Base-by-base conservation (phyloP, 2,329 filamentous ascomycete genomes). In the Alternaria novae-zelandiae region DNA sequence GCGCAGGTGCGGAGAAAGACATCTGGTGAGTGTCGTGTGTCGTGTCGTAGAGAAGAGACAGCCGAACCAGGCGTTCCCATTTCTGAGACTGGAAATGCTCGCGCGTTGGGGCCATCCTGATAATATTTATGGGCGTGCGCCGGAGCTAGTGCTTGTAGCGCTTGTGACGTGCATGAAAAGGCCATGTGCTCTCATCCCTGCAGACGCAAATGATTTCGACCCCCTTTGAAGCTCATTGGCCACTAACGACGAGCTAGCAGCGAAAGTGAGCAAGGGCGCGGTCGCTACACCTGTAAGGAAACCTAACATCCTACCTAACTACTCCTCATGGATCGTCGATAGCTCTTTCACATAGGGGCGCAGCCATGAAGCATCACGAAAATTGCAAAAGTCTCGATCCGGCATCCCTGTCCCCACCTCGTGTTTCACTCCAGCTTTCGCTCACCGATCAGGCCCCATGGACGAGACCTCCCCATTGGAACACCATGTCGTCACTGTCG, bases 141-240 rank as follows among this genome's bases (percentile, higher is more conserved):
- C 47, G 64, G 59, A 54, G 49, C 66, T 62, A 64, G 57, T 30
- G 36, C 49, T 53, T 64, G 55, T 54, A 62, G 59, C 53, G 54
- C 49, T 30, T 65, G 66, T 64, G 64, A 65, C 60, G 60, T 69
- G 66, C 66, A 69, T 67, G 28, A 43, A 57, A 58, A 53, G 47
- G 61, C 59, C 30, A 43, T 54, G 50, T 47, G 54, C 28, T 56
- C 30, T n/a, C 26, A 50, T 9, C 43, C 57, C 23, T 44, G 17
- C 17, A 13, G 21, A n/a, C 32, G 21, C 32, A 50, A 36, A 63
- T 23, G 20, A 41, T 41, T 17, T 41, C 36, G 36, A 41, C 36
- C 36, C 36, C 36, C 36, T 41, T 41, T 41, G 36, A 17, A 41
- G 36, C n/a, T 41, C 15, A 41, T 63, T 59, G 56, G 56, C 43